phyloP scores from a whole-genome alignment of 768 basidiomycete genomes.

The Kwoniella dejecticola region DNA sequence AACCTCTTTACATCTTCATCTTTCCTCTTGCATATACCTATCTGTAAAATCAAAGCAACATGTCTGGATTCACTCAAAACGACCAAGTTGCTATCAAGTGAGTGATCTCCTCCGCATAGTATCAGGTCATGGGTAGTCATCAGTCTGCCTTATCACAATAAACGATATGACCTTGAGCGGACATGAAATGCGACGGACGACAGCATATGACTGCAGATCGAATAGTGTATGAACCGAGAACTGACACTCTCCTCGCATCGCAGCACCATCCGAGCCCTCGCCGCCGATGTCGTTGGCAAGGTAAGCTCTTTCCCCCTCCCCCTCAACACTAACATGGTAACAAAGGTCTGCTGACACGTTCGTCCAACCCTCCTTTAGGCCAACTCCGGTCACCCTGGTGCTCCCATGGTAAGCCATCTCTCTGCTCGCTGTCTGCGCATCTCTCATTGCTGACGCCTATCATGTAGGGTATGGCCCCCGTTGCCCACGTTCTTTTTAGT shows the following conservation, averaged over 20 bases:
- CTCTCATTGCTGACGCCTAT: slow-evolving; percentile 14
- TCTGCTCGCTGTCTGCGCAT: background rate
- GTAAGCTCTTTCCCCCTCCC: slow-evolving; percentile 17
- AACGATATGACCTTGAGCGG: too few relatives aligned
- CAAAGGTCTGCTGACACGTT: slow-evolving; percentile 12
- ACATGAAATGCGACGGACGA: background rate
- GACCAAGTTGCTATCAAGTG: slow-evolving; percentile 40
- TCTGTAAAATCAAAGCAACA: slow-evolving; percentile 5
- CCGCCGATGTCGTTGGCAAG: slow-evolving; percentile 57
- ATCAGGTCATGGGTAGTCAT: too few relatives aligned
- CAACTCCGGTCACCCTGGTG: slow-evolving; percentile 93
- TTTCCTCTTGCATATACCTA: slow-evolving; percentile 7
- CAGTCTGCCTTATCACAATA: too few relatives aligned
- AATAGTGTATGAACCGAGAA: too few relatives aligned
- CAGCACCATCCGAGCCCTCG: slow-evolving; percentile 55
- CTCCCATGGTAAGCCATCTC: slow-evolving; percentile 75
- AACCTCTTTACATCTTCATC: slow-evolving; percentile 4
- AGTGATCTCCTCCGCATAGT: slow-evolving; percentile 11
- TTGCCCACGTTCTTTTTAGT: slow-evolving; percentile 54
- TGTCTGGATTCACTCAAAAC: slow-evolving; percentile 28
- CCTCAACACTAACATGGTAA: background rate
- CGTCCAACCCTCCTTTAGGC: slow-evolving; percentile 58
- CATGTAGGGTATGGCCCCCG: slow-evolving; percentile 51
- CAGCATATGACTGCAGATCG: background rate
- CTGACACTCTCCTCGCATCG: too few relatives aligned